Evolutionary conservation across 2,329 filamentous ascomycete species (phyloP).

Genomic region (Cladosporium sp.): DNA sequence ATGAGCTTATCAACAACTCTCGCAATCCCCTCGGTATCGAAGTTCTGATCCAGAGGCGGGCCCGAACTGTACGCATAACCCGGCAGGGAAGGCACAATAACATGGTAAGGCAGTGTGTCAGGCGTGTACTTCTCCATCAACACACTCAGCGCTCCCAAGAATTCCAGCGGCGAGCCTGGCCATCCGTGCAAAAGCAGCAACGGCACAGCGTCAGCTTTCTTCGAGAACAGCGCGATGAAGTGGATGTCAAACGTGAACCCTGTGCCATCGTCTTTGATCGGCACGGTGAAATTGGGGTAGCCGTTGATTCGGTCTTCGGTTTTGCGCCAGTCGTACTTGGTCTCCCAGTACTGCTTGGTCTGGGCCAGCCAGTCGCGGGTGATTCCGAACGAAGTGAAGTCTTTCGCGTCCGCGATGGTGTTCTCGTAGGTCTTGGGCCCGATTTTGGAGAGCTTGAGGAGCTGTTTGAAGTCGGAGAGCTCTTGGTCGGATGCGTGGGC

Average conservation of each 20-base stretch:
- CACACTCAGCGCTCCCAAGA: slow-evolving; percentile 53
- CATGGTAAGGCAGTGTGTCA: slow-evolving; percentile 56
- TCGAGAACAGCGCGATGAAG: slow-evolving; percentile 58
- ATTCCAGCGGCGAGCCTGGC: slow-evolving; percentile 58
- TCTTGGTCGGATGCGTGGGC: slow-evolving; percentile 46
- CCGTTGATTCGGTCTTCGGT: slow-evolving; percentile 50
- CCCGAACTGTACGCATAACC: slow-evolving; percentile 56
- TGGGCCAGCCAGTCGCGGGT: slow-evolving; percentile 49
- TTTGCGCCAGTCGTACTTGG: slow-evolving; percentile 52
- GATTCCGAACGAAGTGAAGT: slow-evolving; percentile 45
- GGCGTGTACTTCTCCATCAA: slow-evolving; percentile 53
- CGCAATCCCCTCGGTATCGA: slow-evolving; percentile 43
- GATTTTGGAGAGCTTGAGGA: slow-evolving; percentile 51
- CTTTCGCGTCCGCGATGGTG: slow-evolving; percentile 41
- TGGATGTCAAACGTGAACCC: slow-evolving; percentile 49
- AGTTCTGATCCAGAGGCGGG: slow-evolving; percentile 52
- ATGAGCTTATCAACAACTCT: slow-evolving; percentile 55
- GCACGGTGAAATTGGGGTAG: slow-evolving; percentile 53
- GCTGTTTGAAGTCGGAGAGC: slow-evolving; percentile 47
- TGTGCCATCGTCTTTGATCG: slow-evolving; percentile 44
- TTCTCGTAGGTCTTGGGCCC: slow-evolving; percentile 55
- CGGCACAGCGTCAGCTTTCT: slow-evolving; percentile 52
- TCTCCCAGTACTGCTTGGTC: slow-evolving; percentile 46
- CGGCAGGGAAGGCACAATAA: slow-evolving; percentile 58
- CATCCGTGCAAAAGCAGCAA: slow-evolving; percentile 59